Percentiles rank a stretch among this genome's conserved stretches.
Evolutionary conservation across 768 basidiomycete genomes (phyloP).

Genomic region (Tricholoma furcatifolium): DNA sequence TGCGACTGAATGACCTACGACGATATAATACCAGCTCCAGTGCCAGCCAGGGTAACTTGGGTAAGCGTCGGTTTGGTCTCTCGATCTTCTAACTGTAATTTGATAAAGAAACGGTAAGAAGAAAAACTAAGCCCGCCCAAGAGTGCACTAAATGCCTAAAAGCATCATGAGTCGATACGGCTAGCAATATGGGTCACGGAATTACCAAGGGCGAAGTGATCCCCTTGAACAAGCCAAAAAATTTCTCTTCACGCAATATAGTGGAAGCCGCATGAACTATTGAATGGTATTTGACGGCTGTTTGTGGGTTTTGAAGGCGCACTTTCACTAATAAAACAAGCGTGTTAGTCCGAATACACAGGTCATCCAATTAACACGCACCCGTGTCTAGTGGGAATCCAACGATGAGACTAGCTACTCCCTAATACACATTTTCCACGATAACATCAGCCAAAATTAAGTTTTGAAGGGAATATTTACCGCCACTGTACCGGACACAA

Average conservation of each 20-base stretch:
- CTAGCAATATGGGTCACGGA: background rate
- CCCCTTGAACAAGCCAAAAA: constrained; percentile 71
- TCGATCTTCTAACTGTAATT: constrained; percentile 51
- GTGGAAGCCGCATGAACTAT: constrained; percentile 62
- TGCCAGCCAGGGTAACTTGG: constrained; percentile 77
- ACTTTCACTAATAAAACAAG: constrained; percentile 60
- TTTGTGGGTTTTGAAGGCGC: constrained; percentile 65
- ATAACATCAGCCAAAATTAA: too few relatives aligned
- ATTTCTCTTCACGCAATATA: constrained; percentile 68
- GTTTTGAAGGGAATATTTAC: background rate
- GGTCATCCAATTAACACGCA: constrained; percentile 8
- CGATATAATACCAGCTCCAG: constrained; percentile 74
- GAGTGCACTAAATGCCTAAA: constrained; percentile 63
- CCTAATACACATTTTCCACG: too few relatives aligned
- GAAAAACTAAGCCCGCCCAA: constrained; percentile 88
- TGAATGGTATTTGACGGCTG: constrained; percentile 55
- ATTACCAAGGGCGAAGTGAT: constrained; percentile 74
- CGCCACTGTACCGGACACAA: background rate
- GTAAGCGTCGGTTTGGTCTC: constrained; percentile 56
- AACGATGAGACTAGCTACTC: constrained; percentile 24
- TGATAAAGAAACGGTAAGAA: constrained; percentile 78
- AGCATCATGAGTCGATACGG: background rate
- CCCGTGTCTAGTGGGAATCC: constrained; percentile 80
- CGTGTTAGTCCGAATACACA: background rate
- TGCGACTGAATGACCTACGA: constrained; percentile 54